Evolutionary conservation across 257 asterid species (phyloP).

Genomic region (Capsicum chinense): DNA sequence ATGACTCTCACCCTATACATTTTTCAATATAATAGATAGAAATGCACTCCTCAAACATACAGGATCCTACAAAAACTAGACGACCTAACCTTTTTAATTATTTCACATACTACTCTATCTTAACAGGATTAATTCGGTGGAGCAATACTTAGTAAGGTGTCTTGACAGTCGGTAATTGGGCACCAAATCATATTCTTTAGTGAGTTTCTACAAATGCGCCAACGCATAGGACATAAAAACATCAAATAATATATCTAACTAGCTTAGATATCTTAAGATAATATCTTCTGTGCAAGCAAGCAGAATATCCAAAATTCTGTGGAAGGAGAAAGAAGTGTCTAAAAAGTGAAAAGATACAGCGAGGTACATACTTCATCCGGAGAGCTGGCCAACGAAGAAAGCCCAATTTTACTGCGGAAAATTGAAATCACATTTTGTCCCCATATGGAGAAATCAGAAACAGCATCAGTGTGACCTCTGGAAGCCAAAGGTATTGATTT

Average conservation of each 20-base stretch:
- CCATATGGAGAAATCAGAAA: slow-evolving; percentile 87
- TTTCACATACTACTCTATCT: not conserved
- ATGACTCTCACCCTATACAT: not conserved
- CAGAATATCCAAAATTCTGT: slow-evolving; percentile 26
- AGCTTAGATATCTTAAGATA: not conserved
- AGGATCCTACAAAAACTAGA: not conserved
- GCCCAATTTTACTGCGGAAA: slow-evolving; percentile 76
- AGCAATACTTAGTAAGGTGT: not conserved
- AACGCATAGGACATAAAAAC: not conserved
- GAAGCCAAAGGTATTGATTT: slow-evolving; percentile 64
- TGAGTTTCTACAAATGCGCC: not conserved
- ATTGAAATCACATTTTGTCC: slow-evolving; percentile 89
- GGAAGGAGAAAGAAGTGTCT: not conserved
- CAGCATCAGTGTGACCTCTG: slow-evolving; percentile 81
- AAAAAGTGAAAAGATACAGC: not conserved
- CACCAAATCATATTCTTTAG: not conserved
- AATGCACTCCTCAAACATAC: not conserved
- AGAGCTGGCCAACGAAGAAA: slow-evolving; percentile 67
- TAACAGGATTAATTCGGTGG: not conserved
- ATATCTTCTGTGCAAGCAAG: not conserved
- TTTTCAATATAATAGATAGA: not conserved
- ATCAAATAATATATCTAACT: not conserved
- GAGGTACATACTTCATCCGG: slow-evolving; percentile 63
- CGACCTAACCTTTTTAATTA: not conserved
- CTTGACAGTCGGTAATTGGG: not conserved